Percentiles rank a stretch among this genome's conserved stretches.
Conservation (phyloP, 768 basidiomycete genomes). For the Boletus fagicola region DNA sequence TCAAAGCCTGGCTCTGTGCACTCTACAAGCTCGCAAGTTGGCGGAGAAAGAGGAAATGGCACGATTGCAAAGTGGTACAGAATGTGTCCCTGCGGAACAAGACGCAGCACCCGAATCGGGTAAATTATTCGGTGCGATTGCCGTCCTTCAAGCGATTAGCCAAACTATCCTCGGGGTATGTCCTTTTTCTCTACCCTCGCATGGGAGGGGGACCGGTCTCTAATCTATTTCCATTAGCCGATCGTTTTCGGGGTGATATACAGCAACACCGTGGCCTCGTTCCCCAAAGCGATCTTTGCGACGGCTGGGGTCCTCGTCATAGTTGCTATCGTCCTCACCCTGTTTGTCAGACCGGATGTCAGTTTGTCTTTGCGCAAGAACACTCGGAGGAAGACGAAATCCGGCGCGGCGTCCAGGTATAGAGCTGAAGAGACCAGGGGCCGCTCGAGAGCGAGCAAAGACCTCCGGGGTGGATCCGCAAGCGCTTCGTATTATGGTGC, state of each 20-base stretch:
- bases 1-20: slow-evolving; percentile 72
- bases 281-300: slow-evolving; percentile 67
- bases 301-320: slow-evolving; percentile 56
- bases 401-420: slow-evolving; percentile 3
- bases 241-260: slow-evolving; percentile 68
- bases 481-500: slow-evolving; percentile 23
- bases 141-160: slow-evolving; percentile 62
- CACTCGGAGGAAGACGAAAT: slow-evolving; percentile 7
- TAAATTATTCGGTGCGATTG: slow-evolving; percentile 68
- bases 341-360: slow-evolving; percentile 38
- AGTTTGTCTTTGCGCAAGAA: slow-evolving; percentile 21
- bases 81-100: slow-evolving; percentile 4
- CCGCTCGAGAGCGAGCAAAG: slow-evolving; percentile 39
- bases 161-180: slow-evolving; percentile 57
- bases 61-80: slow-evolving; percentile 9
- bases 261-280: slow-evolving; percentile 57
- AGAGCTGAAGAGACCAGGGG: slow-evolving; percentile 19
- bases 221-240: slow-evolving; percentile 45
- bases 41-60: slow-evolving; percentile 38
- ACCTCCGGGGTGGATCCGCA: slow-evolving; percentile 36
- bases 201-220: slow-evolving; percentile 6
- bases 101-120: slow-evolving; percentile 44
- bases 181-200: not conserved
- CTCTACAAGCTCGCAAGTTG: slow-evolving; percentile 40
- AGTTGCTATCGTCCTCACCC: slow-evolving; percentile 46